Evolutionary conservation across 345 rosid species (phyloP).

Genomic region (Citrus medica): DNA sequence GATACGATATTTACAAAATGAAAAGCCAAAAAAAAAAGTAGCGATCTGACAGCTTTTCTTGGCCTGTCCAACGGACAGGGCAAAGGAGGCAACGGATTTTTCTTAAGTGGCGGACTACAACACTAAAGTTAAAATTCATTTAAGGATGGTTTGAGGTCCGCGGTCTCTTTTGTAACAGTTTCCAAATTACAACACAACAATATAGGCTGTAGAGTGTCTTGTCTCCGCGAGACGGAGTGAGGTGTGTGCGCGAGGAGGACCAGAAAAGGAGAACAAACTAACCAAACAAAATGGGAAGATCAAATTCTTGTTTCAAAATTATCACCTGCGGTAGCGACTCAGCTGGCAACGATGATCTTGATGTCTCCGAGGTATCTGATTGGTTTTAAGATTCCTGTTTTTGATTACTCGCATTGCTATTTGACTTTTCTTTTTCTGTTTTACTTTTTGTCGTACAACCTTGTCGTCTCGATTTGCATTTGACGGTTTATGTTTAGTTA

Average conservation of each 20-base stretch:
- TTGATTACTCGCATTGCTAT: not conserved
- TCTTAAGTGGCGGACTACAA: constrained; percentile 39
- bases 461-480: constrained; percentile 8
- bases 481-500: not conserved
- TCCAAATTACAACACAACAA: constrained; percentile 34
- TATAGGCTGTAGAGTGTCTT: constrained; percentile 12
- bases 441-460: not conserved
- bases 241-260: not conserved
- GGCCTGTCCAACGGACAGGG: constrained; percentile 17
- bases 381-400: not conserved
- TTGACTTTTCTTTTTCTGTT: not conserved
- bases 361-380: constrained; percentile 41
- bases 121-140: constrained; percentile 18
- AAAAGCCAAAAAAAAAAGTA: too few species aligned
- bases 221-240: constrained; percentile 5
- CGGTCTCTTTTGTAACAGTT: constrained; percentile 28
- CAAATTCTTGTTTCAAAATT: constrained; percentile 73
- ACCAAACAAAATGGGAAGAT: constrained; percentile 24
- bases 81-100: not conserved
- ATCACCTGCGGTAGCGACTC: constrained; percentile 68
- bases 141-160: constrained; percentile 49
- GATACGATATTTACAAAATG: not conserved
- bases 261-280: not conserved
- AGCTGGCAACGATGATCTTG: constrained; percentile 42
- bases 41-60: constrained; percentile 24